A percentile compares a stretch with the other conserved stretches of the same genome.
Conservation (phyloP, 257 asterid species). For the Salvia rosmarinus region DNA sequence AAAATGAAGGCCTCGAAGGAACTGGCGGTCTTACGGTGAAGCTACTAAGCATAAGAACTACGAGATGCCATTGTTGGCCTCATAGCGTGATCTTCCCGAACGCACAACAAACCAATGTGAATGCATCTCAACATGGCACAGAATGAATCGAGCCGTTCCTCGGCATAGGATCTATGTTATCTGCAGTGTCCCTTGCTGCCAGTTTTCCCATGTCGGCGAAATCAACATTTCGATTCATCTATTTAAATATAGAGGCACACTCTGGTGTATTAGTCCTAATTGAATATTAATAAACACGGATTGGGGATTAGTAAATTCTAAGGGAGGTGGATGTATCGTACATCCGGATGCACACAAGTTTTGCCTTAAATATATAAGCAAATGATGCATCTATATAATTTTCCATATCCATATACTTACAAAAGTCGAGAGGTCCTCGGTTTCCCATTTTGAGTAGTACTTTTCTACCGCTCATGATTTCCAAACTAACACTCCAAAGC, state of each 20-base stretch:
- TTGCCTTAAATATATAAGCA: too few species aligned
- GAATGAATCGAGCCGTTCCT: not conserved
- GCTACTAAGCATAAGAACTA: conserved; percentile 32
- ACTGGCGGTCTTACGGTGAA: not conserved
- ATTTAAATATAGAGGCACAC: too few species aligned
- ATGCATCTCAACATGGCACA: conserved; percentile 34
- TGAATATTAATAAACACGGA: too few species aligned
- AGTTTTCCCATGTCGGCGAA: conserved; percentile 11
- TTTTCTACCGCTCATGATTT: conserved; percentile 45
- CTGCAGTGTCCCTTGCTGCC: not conserved
- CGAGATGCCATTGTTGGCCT: conserved; percentile 45
- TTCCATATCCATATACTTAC: too few species aligned
- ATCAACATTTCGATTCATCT: too few species aligned
- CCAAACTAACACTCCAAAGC: conserved; percentile 54
- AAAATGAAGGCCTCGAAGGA: conserved; percentile 27
- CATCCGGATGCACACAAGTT: too few species aligned
- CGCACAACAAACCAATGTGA: conserved; percentile 39
- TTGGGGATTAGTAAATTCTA: too few species aligned
- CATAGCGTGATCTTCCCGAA: conserved; percentile 21
- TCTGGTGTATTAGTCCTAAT: too few species aligned
- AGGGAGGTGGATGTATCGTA: too few species aligned
- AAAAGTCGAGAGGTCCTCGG: conserved; percentile 35
- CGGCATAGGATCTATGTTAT: conserved; percentile 8
- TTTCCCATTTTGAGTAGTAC: conserved; percentile 20
- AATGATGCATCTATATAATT: too few species aligned